Evolutionary conservation across 225 moss, liverwort and hornwort genomes (phyloP).

Genomic region (Pseudoscleropodium purum): DNA sequence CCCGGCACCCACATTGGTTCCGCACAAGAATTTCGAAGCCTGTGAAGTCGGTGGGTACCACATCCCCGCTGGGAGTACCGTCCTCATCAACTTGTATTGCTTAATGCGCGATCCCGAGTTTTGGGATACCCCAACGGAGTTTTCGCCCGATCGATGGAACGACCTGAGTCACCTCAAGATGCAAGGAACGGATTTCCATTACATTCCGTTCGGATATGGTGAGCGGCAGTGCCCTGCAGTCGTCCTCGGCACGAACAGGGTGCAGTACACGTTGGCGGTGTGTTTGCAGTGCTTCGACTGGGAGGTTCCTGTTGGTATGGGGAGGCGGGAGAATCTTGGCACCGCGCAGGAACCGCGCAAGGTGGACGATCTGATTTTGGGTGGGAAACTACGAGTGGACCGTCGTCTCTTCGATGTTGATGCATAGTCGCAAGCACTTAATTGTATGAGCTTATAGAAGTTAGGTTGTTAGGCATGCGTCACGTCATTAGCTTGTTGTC

Average conservation of each 20-base stretch:
- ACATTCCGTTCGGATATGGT: slow-evolving; percentile 21
- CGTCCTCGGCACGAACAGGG: neutral
- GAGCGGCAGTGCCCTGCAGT: slow-evolving; percentile 10
- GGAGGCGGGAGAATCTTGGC: neutral
- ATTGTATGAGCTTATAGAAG: neutral
- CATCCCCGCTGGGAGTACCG: slow-evolving; percentile 12
- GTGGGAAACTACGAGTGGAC: slow-evolving; percentile 3
- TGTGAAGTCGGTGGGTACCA: slow-evolving; percentile 21
- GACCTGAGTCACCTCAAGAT: neutral
- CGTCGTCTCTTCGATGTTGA: neutral
- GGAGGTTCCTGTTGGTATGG: neutral
- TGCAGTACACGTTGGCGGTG: neutral
- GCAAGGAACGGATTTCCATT: slow-evolving; percentile 15
- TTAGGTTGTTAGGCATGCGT: neutral
- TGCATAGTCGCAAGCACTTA: neutral
- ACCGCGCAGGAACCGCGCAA: neutral
- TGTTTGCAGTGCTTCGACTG: slow-evolving; percentile 9
- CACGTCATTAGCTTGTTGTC: neutral
- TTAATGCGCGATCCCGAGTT: slow-evolving; percentile 16
- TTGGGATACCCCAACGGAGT: slow-evolving; percentile 11
- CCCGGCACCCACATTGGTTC: neutral
- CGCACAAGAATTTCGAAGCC: slow-evolving; percentile 9
- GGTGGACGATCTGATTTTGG: neutral
- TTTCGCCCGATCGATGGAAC: slow-evolving; percentile 31
- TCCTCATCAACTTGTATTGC: slow-evolving; percentile 16